Evolutionary conservation across 176 grass and related monocot species (phyloP), one percentile per base, ranked within the genome.

Genomic region (Lolium perenne): DNA sequence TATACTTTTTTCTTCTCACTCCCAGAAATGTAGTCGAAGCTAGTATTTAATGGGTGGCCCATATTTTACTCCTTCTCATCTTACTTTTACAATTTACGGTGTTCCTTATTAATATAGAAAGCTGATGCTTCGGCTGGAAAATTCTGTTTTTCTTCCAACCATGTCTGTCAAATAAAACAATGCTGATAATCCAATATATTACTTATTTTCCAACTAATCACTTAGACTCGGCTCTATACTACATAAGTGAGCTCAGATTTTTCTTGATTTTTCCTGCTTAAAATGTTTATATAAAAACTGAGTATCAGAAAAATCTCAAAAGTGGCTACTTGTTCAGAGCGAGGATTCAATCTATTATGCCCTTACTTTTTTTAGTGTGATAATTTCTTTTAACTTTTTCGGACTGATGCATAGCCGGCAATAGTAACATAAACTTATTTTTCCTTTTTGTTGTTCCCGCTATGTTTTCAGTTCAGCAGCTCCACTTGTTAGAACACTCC

Each of bases 401-500:
- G 1, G 0, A 50, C 64, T 74, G 9, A 13, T 79, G n/a, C 23
- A 12, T 17, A 7, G 35, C 71, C 64, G 50, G 15, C 35, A 81
- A 26, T 69, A 81, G 20, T 76, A 17, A 50, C 59, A 35, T 85
- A 22, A 14, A 83, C 29, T 29, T 29, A 29, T 87, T 59, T 54
- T 38, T 84, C 20, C 88, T 51, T 65, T 8, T 25, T 29, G 3
- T 54, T 82, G 38, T 59, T 80, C 10, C 21, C 51, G 16, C 15
- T 63, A 77, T 85, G 21, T 63, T 76, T 1, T 20, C 93, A 98
- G 95, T 95, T 90, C 95, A 98, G 35, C 93, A 95, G 81, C 91
- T 98, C 77, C 95, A 98, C 49, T 85, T 98, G 78, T 91, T 98
- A 72, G 91, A 97, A 77, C 73, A 92, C 57, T 86, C 93, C 59